A percentile compares a stretch with the other conserved stretches of the same genome.
Evolutionary conservation across 257 asterid genomes (phyloP).

Genomic region (Sherardia arvensis): DNA sequence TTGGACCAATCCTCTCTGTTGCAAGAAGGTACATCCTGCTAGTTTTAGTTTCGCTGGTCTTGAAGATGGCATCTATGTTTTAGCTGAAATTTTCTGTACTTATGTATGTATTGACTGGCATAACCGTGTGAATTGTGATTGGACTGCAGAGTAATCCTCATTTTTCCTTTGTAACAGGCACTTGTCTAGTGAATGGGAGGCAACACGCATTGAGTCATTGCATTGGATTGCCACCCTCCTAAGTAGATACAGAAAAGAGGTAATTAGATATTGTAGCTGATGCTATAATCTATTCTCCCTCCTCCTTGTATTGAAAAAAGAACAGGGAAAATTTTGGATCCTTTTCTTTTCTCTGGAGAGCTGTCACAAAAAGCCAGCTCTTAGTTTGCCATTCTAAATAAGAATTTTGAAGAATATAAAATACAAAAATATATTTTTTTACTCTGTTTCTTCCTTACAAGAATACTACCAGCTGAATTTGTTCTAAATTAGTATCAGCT

Average conservation of each 20-base stretch:
- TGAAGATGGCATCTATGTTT: not conserved
- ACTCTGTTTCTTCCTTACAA: not conserved
- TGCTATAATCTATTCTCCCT: not conserved
- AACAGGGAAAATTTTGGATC: not conserved
- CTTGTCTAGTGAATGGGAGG: constrained; percentile 91
- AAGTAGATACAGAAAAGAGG: constrained; percentile 71
- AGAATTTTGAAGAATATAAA: not conserved
- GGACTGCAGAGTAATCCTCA: not conserved
- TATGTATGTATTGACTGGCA: not conserved
- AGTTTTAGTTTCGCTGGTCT: not conserved
- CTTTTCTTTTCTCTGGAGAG: not conserved
- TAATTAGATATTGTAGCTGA: constrained; percentile 8
- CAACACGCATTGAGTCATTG: constrained; percentile 95
- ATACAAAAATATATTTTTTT: not conserved
- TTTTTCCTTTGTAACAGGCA: constrained; percentile 43
- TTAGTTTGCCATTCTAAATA: too few species aligned
- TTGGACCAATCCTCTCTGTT: constrained; percentile 76
- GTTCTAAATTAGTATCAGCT: not conserved
- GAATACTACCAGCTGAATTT: not conserved
- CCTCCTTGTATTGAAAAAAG: not conserved
- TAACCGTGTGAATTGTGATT: constrained; percentile 3
- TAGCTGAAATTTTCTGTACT: not conserved
- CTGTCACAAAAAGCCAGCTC: not conserved
- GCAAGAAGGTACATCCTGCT: constrained; percentile 64
- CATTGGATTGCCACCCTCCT: constrained; percentile 81